Conservation (phyloP, 179 eudicot genomes). For the Camellia oleifera region DNA sequence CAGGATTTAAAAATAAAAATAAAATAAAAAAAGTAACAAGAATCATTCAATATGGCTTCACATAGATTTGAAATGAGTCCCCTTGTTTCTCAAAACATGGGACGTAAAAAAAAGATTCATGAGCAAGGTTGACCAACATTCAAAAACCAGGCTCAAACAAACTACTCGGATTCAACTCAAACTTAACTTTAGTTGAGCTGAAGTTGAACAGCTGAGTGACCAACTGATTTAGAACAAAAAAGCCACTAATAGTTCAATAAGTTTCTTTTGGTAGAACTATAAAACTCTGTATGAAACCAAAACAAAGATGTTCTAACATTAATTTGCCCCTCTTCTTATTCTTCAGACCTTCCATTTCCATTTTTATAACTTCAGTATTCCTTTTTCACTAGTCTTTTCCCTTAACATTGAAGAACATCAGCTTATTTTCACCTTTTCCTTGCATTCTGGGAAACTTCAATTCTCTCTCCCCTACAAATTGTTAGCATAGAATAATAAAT, state of each 20-base stretch:
- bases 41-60: background rate
- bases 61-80: background rate
- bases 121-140: background rate
- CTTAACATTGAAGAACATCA: too few species aligned
- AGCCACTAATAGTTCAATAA: conserved; percentile 1
- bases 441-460: too few species aligned
- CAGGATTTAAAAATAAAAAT: background rate
- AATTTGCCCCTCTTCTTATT: background rate
- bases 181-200: background rate
- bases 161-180: background rate
- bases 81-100: background rate
- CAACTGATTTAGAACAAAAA: background rate
- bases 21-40: background rate
- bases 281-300: background rate
- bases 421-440: too few species aligned
- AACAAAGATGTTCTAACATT: background rate
- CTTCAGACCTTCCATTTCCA: background rate
- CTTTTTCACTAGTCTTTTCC: too few species aligned
- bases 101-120: background rate
- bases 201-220: conserved; percentile 8
- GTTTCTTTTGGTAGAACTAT: background rate
- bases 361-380: background rate
- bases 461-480: too few species aligned
- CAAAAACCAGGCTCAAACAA: background rate
- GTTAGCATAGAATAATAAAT: too few species aligned